Percentiles rank a stretch among this genome's conserved stretches.
Conservation (phyloP, 2,329 filamentous ascomycete genomes). For the Pseudofabraea citricarpa region DNA sequence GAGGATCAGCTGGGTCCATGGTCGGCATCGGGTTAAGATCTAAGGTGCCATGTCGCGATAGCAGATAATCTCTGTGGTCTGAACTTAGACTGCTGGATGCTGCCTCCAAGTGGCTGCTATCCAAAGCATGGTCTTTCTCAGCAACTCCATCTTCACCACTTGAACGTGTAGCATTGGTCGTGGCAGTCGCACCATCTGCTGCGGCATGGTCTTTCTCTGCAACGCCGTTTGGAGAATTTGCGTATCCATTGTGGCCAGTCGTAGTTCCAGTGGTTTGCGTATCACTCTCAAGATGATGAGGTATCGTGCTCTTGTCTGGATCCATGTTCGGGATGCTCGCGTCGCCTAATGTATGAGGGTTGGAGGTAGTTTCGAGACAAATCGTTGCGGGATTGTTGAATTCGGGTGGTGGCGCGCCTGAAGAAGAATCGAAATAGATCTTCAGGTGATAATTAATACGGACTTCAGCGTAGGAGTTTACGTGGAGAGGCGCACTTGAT, state of each 20-base stretch:
- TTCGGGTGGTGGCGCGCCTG: too few relatives aligned
- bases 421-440: too few relatives aligned
- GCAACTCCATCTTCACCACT: not conserved
- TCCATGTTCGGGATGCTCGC: not conserved
- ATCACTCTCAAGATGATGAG: not conserved
- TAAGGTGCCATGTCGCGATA: conserved; percentile 45
- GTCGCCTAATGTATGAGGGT: too few relatives aligned
- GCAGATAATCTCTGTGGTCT: conserved; percentile 41
- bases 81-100: not conserved
- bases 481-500: too few relatives aligned
- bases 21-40: conserved; percentile 46
- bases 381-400: too few relatives aligned
- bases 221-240: not conserved
- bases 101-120: not conserved
- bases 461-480: too few relatives aligned
- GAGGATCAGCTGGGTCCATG: conserved; percentile 44
- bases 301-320: not conserved
- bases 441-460: too few relatives aligned
- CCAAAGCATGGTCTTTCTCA: not conserved
- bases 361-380: too few relatives aligned
- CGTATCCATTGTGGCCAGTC: not conserved
- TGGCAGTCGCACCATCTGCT: not conserved
- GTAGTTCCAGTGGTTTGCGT: not conserved
- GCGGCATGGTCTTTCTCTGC: not conserved
- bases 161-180: not conserved